Percentiles rank a stretch among this genome's conserved stretches.
Conservation (phyloP, 1,139 yeast genomes). For the Scheffersomyces illinoinensis region DNA sequence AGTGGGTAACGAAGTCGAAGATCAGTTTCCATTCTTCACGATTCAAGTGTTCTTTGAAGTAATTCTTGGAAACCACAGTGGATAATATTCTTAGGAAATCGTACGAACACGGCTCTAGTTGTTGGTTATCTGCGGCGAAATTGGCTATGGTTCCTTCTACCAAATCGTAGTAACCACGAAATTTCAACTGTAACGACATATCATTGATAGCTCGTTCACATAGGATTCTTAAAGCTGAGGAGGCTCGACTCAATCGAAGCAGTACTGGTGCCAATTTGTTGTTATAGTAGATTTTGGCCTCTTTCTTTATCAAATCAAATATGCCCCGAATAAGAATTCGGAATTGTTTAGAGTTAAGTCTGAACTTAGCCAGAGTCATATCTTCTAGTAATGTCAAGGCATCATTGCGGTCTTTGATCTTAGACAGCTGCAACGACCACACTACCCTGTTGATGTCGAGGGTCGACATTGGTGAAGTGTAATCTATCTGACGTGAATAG, state of each 20-base stretch:
- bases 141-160: conserved; percentile 21
- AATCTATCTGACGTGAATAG: background rate
- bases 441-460: conserved; percentile 22
- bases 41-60: conserved; percentile 42
- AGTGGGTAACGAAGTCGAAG: conserved; percentile 22
- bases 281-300: conserved; percentile 34
- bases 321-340: conserved; percentile 34
- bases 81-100: conserved; percentile 34
- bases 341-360: conserved; percentile 24
- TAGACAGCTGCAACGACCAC: conserved; percentile 37
- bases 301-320: conserved; percentile 42
- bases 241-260: conserved; percentile 41
- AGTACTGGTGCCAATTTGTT: conserved; percentile 32
- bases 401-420: conserved; percentile 54
- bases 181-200: conserved; percentile 23
- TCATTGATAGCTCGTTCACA: conserved; percentile 24
- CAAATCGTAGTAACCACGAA: conserved; percentile 31
- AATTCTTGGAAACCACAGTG: conserved; percentile 26
- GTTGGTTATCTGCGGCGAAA: conserved; percentile 14
- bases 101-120: conserved; percentile 35
- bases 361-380: conserved; percentile 21
- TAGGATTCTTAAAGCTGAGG: conserved; percentile 37
- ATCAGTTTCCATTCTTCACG: conserved; percentile 30
- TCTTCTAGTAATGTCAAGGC: conserved; percentile 45
- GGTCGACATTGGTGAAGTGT: conserved; percentile 15